Base-by-base conservation (phyloP, 306 rosid genomes). In the Luffa acutangula region DNA sequence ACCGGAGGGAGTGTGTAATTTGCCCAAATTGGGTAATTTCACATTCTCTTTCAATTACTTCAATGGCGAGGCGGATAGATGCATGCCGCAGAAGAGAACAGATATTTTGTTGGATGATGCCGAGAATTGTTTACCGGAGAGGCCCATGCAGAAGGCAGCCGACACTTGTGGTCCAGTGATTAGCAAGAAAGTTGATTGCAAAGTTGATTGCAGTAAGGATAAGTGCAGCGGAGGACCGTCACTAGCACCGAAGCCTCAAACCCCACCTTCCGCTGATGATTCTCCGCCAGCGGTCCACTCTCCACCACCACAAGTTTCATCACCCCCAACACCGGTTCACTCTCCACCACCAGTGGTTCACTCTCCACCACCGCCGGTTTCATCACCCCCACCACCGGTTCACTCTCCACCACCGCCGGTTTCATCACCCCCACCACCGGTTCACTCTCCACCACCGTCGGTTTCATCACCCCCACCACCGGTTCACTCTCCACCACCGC, bases 101-200 rank as follows among this genome's bases (percentile, higher is more conserved):
- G 77, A 78, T 1, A 15, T 49, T 42, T 67, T 9, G 66, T 79
- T 89, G 48, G 89, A 88, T 10, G 93, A 91, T 37, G 12, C 4
- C 0, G 34, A 20, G 8, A 92, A 92, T 4, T 95, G 98, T 75
- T 72, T 95, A 34, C 92, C 92, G 0, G 84, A 77, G 2, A 89
- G 90, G 76, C 89, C 97, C 2, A 86, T 83, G 13, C 98, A 95
- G 59, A 95, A 82, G 81, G 12, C 12, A 0, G 3, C 75, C 2
- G 78, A 60, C 0, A 59, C n/a, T 37, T 94, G 98, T 49, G 74
- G 79, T 33, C 72, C 20, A 0, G 89, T 89, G 33, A 92, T 87
- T 18, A 86, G 81, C 79, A 90, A 85, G 41, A 92, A 91, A 0
- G 83, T 91, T 21, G 92, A 94, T 78, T 94, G 98, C 39, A 92